phyloP scores from a whole-genome alignment of 1,139 yeast species.

The Kluyveromyces marxianus region DNA sequence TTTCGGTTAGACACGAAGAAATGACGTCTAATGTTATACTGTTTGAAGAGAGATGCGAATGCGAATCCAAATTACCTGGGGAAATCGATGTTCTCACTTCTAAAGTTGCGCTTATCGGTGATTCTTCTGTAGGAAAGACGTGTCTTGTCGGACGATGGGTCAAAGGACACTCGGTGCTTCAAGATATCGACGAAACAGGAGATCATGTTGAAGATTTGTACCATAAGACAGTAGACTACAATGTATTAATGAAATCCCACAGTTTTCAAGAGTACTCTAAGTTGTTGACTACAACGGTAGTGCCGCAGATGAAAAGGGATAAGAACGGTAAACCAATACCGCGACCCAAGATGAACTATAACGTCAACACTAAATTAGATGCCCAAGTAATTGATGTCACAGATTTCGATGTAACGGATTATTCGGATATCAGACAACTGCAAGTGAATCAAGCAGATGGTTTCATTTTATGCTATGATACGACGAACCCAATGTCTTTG shows the following conservation, averaged over 20 bases:
- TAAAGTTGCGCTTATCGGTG: conserved; percentile 25
- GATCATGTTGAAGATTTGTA: conserved; percentile 21
- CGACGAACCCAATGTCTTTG: conserved; percentile 17
- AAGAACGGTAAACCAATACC: background rate
- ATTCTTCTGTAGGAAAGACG: conserved; percentile 21
- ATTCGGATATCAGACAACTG: conserved; percentile 17
- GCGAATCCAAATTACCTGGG: conserved; percentile 10
- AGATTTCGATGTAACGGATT: conserved; percentile 18
- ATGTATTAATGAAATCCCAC: conserved; percentile 4
- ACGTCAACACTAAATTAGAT: conserved; percentile 9
- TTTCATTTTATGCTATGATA: conserved; percentile 24
- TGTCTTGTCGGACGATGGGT: conserved; percentile 22
- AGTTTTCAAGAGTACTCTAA: conserved; percentile 5
- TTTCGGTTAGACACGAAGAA: background rate
- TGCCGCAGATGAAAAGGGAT: conserved; percentile 1
- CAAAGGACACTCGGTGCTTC: conserved; percentile 12
- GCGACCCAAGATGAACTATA: background rate
- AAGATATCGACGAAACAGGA: conserved; percentile 9
- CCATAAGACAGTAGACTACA: conserved; percentile 12
- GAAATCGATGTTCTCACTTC: conserved; percentile 16
- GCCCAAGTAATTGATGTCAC: conserved; percentile 22
- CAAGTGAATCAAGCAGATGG: conserved; percentile 27
- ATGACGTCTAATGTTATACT: conserved; percentile 4
- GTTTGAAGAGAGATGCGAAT: conserved; percentile 4
- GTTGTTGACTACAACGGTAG: conserved; percentile 1